Base-by-base conservation (phyloP, 2,329 filamentous ascomycete species). In the Fusarium sp. region DNA sequence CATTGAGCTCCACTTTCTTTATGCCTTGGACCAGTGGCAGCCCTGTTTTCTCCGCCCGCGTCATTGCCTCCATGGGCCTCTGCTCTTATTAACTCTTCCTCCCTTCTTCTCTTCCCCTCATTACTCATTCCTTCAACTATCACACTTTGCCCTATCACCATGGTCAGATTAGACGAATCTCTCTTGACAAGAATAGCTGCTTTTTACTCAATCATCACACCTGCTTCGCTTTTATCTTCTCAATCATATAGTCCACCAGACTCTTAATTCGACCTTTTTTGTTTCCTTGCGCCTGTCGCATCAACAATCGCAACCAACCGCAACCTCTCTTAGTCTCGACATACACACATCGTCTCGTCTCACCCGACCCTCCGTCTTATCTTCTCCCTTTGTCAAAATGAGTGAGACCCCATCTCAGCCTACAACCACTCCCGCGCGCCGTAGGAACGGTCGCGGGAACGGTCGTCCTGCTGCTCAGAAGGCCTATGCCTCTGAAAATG, bases 401-500 rank as follows among this genome's bases (percentile, higher is more conserved):
- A 73, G 73, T 63, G 74, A 75, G 53, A 66, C 67, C 25, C 61
- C 71, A 43, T 69, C 70, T 54, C 75, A 75, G 56, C 58, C 69
- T 45, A 75, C 73, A 55, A 69, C 70, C 28, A 78, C 76, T 42
- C 73, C 77, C 28, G 71, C 70, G 35, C 76, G 76, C 35, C 76
- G 76, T 35, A 72, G 74, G 48, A 72, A 76, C 70, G 79, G 66
- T 76, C 80, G 71, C 72, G 78, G 71, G 67, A 75, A 71, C 73
- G 78, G 64, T 72, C 79, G 64, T 72, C 68, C 63, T 65, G 75
- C 79, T 13, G 75, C 75, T 10, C 81, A 81, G 58, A 86, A 83
- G 73, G 80, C 79, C n/a, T 86, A 87, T 68, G 84, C 82, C 24
- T 87, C 85, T 4, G 85, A 87, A 72, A 86, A 83, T 67, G 85